Base-by-base conservation (phyloP, 1,284 basidiomycete genomes). In the Ceraceosorus guamensis region DNA sequence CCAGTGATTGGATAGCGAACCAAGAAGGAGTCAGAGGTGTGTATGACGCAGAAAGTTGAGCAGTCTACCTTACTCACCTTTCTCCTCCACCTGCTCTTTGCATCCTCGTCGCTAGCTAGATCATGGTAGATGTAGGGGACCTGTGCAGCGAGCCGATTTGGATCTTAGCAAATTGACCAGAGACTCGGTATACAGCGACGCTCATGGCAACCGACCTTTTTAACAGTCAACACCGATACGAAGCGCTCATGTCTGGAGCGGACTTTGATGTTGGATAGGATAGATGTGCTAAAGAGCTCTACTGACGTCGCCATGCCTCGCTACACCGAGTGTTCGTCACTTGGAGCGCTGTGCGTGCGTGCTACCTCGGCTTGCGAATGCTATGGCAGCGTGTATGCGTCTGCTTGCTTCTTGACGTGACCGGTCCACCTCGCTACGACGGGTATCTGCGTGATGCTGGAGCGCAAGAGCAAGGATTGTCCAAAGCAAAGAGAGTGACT, bases 281-380 rank as follows among this genome's bases (percentile, higher is more conserved):
- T 76, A 34, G 71, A 75, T 30, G 73, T 76, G 57, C 66, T 71
- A 62, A 76, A 76, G n/a, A 76, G 68, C 60, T 76, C 73, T 33
- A 76, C 65, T 3, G 63, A 61, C 16, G 39, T 24, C 24, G 24
- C 24, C 24, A 24, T 24, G 24, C 24, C 24, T 24, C 24, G 24
- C 24, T 24, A 24, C 24, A 24, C 24, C 24, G 24, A 24, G 24
- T 24, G 24, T 24, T 24, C 24, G 24, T 24, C 24, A 24, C 24
- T 24, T 24, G 24, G 24, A 24, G 24, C 24, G 24, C 24, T 24
- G 24, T 24, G 24, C 24, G 24, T 24, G 24, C 3, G 24, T 24
- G 24, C 24, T 24, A 24, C 24, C 24, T 24, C 24, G 24, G 24
- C 24, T 24, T 24, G 24, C 24, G 24, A 24, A 24, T 24, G 24